Percentiles rank a stretch among this genome's conserved stretches.
Conservation (phyloP, 768 basidiomycete species). For the Tricholoma furcatifolium region DNA sequence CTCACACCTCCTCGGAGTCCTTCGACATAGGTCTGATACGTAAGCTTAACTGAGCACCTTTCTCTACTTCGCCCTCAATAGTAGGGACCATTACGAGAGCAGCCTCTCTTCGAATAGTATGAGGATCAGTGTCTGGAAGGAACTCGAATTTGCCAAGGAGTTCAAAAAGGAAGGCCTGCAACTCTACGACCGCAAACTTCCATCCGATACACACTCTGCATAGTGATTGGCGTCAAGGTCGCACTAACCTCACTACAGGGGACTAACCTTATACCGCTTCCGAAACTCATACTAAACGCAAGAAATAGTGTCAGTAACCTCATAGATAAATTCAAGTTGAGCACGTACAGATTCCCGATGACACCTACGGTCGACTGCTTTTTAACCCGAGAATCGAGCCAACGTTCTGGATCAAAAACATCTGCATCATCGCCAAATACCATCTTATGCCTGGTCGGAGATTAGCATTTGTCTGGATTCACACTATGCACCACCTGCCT, state of each 20-base stretch:
- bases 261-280: slow-evolving; percentile 29
- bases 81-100: slow-evolving; percentile 43
- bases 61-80: slow-evolving; percentile 38
- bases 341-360: slow-evolving; percentile 45
- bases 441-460: slow-evolving; percentile 29
- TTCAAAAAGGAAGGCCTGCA: slow-evolving; percentile 58
- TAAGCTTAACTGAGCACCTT: slow-evolving; percentile 40
- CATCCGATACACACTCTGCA: slow-evolving; percentile 35
- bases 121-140: slow-evolving; percentile 33
- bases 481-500: slow-evolving; percentile 28
- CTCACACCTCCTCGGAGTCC: slow-evolving; percentile 17
- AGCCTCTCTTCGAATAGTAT: slow-evolving; percentile 36
- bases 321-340: neutral
- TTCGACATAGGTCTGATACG: slow-evolving; percentile 30
- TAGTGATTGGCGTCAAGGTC: neutral
- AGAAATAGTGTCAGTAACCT: neutral
- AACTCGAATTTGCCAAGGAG: slow-evolving; percentile 55
- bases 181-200: slow-evolving; percentile 44
- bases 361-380: slow-evolving; percentile 43
- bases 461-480: neutral
- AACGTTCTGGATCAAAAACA: slow-evolving; percentile 46
- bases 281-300: slow-evolving; percentile 25
- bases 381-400: slow-evolving; percentile 40
- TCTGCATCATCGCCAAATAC: slow-evolving; percentile 51
- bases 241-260: neutral